Evolutionary conservation across 1,284 basidiomycete species (phyloP).

Genomic region (Ustilago bromivora): DNA sequence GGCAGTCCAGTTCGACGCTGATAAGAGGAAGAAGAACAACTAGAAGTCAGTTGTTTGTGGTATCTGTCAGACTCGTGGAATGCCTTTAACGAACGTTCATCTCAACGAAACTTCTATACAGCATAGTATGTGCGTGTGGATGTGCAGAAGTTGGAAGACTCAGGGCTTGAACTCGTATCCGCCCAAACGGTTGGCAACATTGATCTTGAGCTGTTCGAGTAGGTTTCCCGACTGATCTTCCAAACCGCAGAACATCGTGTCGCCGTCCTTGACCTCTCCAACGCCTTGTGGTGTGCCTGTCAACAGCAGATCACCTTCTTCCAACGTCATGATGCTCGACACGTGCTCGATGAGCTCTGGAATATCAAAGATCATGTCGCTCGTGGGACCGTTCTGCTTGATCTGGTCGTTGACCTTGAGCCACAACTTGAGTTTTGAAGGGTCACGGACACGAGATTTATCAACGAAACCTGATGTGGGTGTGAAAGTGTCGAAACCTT

Average conservation of each 20-base stretch:
- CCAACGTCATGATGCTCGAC: constrained; percentile 93
- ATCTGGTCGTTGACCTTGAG: constrained; percentile 86
- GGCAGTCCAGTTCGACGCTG: constrained; percentile 23
- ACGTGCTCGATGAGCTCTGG: constrained; percentile 90
- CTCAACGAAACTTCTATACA: background rate
- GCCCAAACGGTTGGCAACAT: constrained; percentile 76
- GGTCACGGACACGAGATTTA: constrained; percentile 78
- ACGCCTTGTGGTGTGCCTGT: constrained; percentile 81
- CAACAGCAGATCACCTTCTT: constrained; percentile 75
- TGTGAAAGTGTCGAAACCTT: constrained; percentile 90
- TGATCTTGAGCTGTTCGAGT: constrained; percentile 77
- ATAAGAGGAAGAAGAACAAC: constrained; percentile 32
- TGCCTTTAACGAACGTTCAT: background rate
- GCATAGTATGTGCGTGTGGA: background rate
- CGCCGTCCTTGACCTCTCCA: constrained; percentile 81
- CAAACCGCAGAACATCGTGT: constrained; percentile 83
- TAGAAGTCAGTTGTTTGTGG: background rate
- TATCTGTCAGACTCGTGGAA: background rate
- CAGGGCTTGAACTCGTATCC: constrained; percentile 76
- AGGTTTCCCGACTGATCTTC: constrained; percentile 75
- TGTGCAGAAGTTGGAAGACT: background rate
- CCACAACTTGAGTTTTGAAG: constrained; percentile 80
- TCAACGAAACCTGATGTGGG: constrained; percentile 84
- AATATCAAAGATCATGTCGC: constrained; percentile 93
- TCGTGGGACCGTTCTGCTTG: constrained; percentile 86